Evolutionary conservation across 2,329 filamentous ascomycete genomes (phyloP), one percentile per base, ranked within the genome.

Genomic region (Arthrobotrys conoides): DNA sequence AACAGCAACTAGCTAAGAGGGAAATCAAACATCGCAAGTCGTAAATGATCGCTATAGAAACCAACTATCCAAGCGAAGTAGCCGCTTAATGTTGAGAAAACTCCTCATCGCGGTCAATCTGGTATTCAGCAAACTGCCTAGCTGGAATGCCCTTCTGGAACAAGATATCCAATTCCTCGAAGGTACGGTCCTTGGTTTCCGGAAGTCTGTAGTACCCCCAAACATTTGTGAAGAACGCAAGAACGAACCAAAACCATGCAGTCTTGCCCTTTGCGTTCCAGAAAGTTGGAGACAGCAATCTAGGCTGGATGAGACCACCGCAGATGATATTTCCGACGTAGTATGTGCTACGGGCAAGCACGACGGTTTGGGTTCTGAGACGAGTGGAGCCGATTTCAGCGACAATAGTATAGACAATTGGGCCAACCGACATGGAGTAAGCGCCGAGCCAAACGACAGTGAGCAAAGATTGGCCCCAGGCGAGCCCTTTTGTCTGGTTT

Each of bases 291-390:
- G 71, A 73, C 41, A 79, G 33, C 16, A 73, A 44, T 71, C 69
- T 73, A 70, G 80, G 85, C 68, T 84, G 84, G 82, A 86, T 73
- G 2, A 85, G 81, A 33, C 84, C 84, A 14, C 84, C 84, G 20
- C 71, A 76, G 16, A 87, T 83, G 55, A 86, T 84, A 80, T 86
- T 86, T 14, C 83, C 84, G 10, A 85, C 72, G 67, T 86, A 85
- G 76, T 86, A 86, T 1, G 82, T 83, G 18, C 82, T 86, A 59
- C 86, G 83, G 0, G 85, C 86, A 18, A 87, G 81, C 12, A 86
- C 86, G 18, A 87, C 85, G 0, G 86, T 86, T 82, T 87, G 86
- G 59, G 85, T 86, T 55, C 86, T 84, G 20, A 87, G 84, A 46
- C 86, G 86, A 3, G 86, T 87, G 0, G 86, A 86, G 0, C 84